phyloP scores from a whole-genome alignment of 2,329 filamentous ascomycete genomes.

The Monilinia aucupariae region DNA sequence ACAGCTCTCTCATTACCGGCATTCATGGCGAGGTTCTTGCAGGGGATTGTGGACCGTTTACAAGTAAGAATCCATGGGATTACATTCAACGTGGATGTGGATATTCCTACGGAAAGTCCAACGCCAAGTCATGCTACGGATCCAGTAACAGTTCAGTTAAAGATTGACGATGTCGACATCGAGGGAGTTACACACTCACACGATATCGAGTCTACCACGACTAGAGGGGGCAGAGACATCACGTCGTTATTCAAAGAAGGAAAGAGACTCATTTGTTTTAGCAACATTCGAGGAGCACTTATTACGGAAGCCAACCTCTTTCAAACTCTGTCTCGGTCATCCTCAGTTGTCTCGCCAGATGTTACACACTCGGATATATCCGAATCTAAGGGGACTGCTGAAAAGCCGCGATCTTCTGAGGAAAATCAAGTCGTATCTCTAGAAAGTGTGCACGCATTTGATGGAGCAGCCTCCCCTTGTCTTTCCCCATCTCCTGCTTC shows the following conservation, averaged over 20 bases:
- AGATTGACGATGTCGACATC: conserved; percentile 58
- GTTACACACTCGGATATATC: conserved; percentile 43
- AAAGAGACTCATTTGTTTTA: conserved; percentile 60
- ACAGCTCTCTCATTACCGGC: conserved; percentile 62
- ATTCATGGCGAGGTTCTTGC: conserved; percentile 66
- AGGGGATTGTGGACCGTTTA: conserved; percentile 67
- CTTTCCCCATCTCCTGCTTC: conserved; percentile 20
- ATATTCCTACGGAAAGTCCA: conserved; percentile 45
- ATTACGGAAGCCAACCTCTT: conserved; percentile 65
- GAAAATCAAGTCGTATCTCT: conserved; percentile 36
- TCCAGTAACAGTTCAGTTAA: conserved; percentile 58
- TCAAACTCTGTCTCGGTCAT: conserved; percentile 52
- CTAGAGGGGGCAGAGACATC: conserved; percentile 27
- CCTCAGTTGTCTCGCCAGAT: conserved; percentile 53
- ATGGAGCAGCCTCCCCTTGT: conserved; percentile 24
- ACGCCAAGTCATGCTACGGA: conserved; percentile 42
- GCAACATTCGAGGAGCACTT: conserved; percentile 57
- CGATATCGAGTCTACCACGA: conserved; percentile 20
- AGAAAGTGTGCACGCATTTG: conserved; percentile 27
- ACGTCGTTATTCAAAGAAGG: conserved; percentile 48
- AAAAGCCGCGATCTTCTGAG: conserved; percentile 20
- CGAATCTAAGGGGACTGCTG: conserved; percentile 29
- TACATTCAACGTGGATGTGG: conserved; percentile 59
- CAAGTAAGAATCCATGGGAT: conserved; percentile 62
- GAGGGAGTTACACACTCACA: conserved; percentile 55